phyloP scores from a whole-genome alignment of 2,329 filamentous ascomycete species.

The Fusarium setosum region DNA sequence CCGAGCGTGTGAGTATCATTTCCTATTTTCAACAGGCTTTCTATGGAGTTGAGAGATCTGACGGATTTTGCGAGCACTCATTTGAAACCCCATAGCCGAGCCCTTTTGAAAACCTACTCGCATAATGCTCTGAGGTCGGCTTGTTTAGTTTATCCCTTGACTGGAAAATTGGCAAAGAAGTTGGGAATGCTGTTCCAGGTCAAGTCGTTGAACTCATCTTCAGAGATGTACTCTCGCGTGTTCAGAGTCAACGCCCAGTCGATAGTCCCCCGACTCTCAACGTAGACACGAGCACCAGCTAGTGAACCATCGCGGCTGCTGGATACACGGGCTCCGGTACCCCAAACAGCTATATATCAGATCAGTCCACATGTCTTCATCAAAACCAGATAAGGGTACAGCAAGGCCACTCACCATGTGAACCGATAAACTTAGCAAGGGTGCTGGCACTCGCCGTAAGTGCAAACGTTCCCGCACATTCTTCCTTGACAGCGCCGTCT shows the following conservation, averaged over 20 bases:
- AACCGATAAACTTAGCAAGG: conserved; percentile 20
- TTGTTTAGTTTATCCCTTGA: neutral
- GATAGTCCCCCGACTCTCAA: neutral
- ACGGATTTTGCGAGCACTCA: no score
- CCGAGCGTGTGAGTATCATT: no score
- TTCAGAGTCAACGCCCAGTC: conserved; percentile 30
- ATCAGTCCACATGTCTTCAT: neutral
- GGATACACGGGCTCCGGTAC: conserved; percentile 1
- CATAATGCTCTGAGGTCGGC: no score
- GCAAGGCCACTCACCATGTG: conserved; percentile 5
- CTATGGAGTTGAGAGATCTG: no score
- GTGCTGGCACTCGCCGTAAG: conserved; percentile 27
- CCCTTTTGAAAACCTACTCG: no score
- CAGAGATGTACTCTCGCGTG: conserved; percentile 20
- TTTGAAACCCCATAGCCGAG: no score
- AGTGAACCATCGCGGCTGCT: conserved; percentile 12
- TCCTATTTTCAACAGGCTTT: no score
- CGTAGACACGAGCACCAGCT: conserved; percentile 12
- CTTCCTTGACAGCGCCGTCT: conserved; percentile 34
- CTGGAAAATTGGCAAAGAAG: neutral
- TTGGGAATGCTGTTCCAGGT: neutral
- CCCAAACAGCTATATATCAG: conserved; percentile 11
- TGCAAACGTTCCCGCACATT: conserved; percentile 23
- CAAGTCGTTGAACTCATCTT: conserved; percentile 14
- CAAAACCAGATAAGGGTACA: no score